A percentile compares a stretch with the other conserved stretches of the same genome.
Conservation (phyloP, 768 basidiomycete genomes). For the Rhizopogon vulgaris region DNA sequence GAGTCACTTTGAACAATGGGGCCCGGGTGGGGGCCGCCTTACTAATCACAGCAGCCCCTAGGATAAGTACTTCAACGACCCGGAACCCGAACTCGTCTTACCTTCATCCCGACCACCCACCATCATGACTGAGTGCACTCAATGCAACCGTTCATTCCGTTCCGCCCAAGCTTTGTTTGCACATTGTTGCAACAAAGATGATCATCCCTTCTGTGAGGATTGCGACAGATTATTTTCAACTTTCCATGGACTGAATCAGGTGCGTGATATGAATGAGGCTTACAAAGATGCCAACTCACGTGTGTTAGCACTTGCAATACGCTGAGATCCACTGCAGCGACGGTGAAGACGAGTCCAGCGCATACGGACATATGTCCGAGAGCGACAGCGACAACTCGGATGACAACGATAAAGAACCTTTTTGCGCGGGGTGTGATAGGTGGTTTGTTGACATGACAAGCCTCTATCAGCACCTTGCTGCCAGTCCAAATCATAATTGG, state of each 20-base stretch:
- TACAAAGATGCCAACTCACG: neutral
- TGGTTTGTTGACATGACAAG: constrained; percentile 13
- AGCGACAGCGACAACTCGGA: constrained; percentile 1
- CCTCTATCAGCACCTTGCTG: constrained; percentile 17
- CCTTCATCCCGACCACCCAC: neutral
- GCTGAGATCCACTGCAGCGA: neutral
- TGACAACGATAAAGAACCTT: constrained; percentile 8
- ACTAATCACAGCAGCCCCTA: neutral
- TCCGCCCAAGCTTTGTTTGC: constrained; percentile 11
- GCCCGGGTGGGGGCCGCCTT: too few species aligned
- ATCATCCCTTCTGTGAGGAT: constrained; percentile 13
- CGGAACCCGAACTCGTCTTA: too few species aligned
- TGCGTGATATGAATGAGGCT: neutral
- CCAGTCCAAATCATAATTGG: constrained; percentile 25
- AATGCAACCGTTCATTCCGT: neutral
- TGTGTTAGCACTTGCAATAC: neutral
- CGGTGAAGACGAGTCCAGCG: constrained; percentile 1
- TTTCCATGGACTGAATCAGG: constrained; percentile 9
- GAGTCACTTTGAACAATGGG: neutral
- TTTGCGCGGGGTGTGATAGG: constrained; percentile 19
- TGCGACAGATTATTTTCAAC: constrained; percentile 16
- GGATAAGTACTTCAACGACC: neutral
- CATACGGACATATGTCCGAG: neutral
- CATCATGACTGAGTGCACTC: neutral
- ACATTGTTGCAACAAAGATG: constrained; percentile 14